Percentiles rank a stretch among this genome's conserved stretches.
Evolutionary conservation across 768 basidiomycete genomes (phyloP).

Genomic region (Russula sp.): DNA sequence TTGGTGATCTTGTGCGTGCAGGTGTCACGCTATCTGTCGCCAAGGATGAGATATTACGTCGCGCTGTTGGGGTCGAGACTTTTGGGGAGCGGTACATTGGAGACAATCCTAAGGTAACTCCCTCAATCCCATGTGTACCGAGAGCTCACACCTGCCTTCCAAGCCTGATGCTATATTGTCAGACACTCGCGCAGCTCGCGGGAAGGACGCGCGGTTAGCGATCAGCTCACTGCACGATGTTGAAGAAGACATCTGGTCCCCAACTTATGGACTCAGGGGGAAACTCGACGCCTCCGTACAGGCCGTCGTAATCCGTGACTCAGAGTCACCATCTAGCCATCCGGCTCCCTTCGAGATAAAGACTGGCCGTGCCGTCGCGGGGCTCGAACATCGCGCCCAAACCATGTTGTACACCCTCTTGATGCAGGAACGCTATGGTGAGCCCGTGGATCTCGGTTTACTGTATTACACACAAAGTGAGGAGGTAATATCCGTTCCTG

Average conservation of each 20-base stretch:
- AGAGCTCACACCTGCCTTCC: slow-evolving; percentile 2
- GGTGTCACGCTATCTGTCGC: slow-evolving; percentile 57
- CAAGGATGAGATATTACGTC: slow-evolving; percentile 49
- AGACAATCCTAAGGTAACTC: slow-evolving; percentile 53
- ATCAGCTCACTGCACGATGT: slow-evolving; percentile 75
- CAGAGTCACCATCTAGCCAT: slow-evolving; percentile 28
- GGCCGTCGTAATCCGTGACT: slow-evolving; percentile 44
- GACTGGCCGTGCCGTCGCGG: slow-evolving; percentile 71
- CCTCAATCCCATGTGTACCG: not conserved
- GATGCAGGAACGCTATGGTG: slow-evolving; percentile 85
- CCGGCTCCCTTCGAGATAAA: slow-evolving; percentile 92
- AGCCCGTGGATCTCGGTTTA: slow-evolving; percentile 73
- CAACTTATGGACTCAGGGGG: slow-evolving; percentile 90
- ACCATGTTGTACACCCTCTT: slow-evolving; percentile 96
- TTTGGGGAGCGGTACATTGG: slow-evolving; percentile 67
- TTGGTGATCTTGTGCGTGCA: slow-evolving; percentile 59
- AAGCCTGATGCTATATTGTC: slow-evolving; percentile 62
- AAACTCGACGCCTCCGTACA: slow-evolving; percentile 91
- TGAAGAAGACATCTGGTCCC: slow-evolving; percentile 98
- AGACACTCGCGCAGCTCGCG: slow-evolving; percentile 53
- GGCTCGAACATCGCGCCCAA: slow-evolving; percentile 94
- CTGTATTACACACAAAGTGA: slow-evolving; percentile 94
- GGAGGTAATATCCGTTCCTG: slow-evolving; percentile 77
- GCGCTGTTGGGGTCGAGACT: slow-evolving; percentile 57
- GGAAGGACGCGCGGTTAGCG: slow-evolving; percentile 54